phyloP scores from a whole-genome alignment of 2,329 filamentous ascomycete species.

The Phaeosphaeria sp. region DNA sequence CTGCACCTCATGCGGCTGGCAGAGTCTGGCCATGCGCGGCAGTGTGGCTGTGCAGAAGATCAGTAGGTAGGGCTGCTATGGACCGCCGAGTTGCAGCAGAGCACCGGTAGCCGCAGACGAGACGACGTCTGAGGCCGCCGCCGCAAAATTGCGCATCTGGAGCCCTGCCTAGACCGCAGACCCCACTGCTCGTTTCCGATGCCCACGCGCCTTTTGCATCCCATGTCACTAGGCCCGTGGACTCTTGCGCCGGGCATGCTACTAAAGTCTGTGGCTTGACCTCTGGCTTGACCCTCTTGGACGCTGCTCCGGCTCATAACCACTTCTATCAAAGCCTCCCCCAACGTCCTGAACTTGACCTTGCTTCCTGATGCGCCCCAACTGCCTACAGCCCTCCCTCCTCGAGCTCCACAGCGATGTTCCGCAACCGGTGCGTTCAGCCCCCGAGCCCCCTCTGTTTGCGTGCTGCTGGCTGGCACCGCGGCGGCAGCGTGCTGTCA shows the following conservation, averaged over 20 bases:
- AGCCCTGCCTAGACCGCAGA: slow-evolving; percentile 29
- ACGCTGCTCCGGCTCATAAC: slow-evolving; percentile 45
- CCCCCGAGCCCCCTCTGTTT: background rate
- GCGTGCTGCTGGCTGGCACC: background rate
- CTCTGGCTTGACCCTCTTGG: slow-evolving; percentile 29
- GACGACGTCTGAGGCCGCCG: slow-evolving; percentile 14
- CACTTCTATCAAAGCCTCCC: slow-evolving; percentile 25
- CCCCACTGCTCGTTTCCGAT: slow-evolving; percentile 27
- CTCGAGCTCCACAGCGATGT: slow-evolving; percentile 50
- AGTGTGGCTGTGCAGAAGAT: slow-evolving; percentile 45
- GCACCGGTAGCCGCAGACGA: slow-evolving; percentile 16
- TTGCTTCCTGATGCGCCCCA: slow-evolving; percentile 39
- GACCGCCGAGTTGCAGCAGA: background rate
- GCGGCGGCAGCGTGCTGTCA: slow-evolving; percentile 18
- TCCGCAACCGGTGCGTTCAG: slow-evolving; percentile 52
- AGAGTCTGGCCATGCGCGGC: slow-evolving; percentile 32
- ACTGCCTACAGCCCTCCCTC: slow-evolving; percentile 27
- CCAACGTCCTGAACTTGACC: slow-evolving; percentile 28
- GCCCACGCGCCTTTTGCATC: slow-evolving; percentile 28
- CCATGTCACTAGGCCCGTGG: slow-evolving; percentile 22
- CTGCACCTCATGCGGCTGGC: slow-evolving; percentile 30
- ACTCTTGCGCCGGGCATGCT: slow-evolving; percentile 30
- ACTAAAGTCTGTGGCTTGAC: slow-evolving; percentile 49
- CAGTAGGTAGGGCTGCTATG: slow-evolving; percentile 8
- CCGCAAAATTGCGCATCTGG: slow-evolving; percentile 26